Base-by-base conservation (phyloP, 768 basidiomycete genomes). In the Suillus subalutaceus region DNA sequence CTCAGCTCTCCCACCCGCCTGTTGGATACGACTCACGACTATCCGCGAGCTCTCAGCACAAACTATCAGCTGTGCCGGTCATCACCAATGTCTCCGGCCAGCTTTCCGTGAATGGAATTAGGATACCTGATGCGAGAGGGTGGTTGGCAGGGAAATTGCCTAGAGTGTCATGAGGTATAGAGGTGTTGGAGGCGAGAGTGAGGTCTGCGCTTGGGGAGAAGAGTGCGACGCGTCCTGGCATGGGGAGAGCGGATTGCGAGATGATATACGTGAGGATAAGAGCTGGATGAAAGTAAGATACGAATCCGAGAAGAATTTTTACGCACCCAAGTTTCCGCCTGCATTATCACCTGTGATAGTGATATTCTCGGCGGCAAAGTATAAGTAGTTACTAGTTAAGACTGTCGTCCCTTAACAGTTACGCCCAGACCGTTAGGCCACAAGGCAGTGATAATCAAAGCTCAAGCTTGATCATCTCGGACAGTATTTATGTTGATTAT, bases 221-320 rank as follows among this genome's bases (percentile, higher is more conserved):
- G 26, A 89, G 77, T 32, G 86, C 77, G 68, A 92, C 76, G 67
- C 90, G 86, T 0, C 77, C 73, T 52, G 86, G 85, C 43, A 89
- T 78, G 4, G 79, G 77, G 55, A 78, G 72, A 20, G 85, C 89
- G 30, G 87, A 87, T 77, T 91, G 89, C 66, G 82, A 78, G 48
- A 86, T 74, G 30, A 77, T 69, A 44, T 75, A 74, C 9, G 75
- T 67, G 38, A 75, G 44, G 4, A 75, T 65, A 9, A 76, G 3
- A 40, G 75, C 75, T 71, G n/a, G 37, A 40, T 55, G 9, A 1
- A 12, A 16, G 16, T 32, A 32, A 62, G 30, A 62, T 18, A 52
- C 13, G 18, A n/a, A 41, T 30, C 20, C 13, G 60, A 35, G 41
- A 20, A 62, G n/a, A 15, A 38, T 10, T 57, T 18, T 20, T 30